phyloP scores from a whole-genome alignment of 2,329 filamentous ascomycete species.

The Colletotrichum viniferum region DNA sequence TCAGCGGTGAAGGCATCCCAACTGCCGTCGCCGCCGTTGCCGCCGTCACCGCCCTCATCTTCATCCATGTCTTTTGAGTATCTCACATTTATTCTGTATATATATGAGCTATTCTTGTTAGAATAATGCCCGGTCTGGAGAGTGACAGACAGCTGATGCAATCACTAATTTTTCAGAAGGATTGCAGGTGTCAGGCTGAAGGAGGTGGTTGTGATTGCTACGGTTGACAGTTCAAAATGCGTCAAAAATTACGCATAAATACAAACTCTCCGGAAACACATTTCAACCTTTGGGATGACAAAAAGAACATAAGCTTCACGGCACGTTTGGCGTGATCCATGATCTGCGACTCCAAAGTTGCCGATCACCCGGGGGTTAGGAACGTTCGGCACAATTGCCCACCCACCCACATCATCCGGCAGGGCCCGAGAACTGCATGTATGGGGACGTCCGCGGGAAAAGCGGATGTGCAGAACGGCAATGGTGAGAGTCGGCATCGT shows the following conservation, averaged over 20 bases:
- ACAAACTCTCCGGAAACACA: background rate
- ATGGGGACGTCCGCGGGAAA: background rate
- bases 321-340: background rate
- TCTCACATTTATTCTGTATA: fast-evolving
- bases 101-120: no score
- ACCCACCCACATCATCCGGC: background rate
- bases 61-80: background rate
- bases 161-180: fast-evolving
- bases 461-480: background rate
- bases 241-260: background rate
- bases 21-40: background rate
- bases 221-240: fast-evolving
- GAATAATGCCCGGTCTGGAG: background rate
- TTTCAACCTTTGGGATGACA: background rate
- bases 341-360: background rate
- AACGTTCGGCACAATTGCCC: background rate
- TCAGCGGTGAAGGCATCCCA: background rate
- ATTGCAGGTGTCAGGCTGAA: no score
- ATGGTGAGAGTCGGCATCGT: background rate
- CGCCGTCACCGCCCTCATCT: background rate
- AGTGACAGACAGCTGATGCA: fast-evolving
- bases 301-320: background rate
- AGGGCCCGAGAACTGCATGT: background rate
- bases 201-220: no score
- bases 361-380: background rate